Percentiles rank a stretch among this genome's conserved stretches.
These are phyloP conservation scores for Magnolia kwangsiensis DNA, from an alignment of 164 flowering plant species.

Conservation along the genomic window DNA sequence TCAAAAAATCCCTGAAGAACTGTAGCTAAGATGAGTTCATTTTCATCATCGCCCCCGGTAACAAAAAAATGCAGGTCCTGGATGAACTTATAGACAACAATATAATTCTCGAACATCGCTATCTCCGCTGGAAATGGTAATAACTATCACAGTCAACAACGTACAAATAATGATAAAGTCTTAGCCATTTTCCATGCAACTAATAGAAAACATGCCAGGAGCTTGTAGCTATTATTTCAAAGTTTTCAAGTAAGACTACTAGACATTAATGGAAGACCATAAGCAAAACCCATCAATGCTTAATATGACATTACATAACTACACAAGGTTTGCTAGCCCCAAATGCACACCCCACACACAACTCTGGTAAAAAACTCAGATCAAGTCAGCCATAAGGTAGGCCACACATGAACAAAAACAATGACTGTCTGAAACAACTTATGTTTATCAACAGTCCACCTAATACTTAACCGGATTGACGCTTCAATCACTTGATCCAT, in stretches of 20 bases:
- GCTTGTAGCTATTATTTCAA: neutral
- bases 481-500: no score
- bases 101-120: conserved; percentile 38
- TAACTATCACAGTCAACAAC: neutral
- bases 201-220: neutral
- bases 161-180: neutral
- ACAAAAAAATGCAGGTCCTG: conserved; percentile 51
- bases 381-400: no score
- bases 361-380: no score
- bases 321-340: no score
- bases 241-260: neutral
- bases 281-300: no score
- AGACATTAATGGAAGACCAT: neutral
- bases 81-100: conserved; percentile 43
- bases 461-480: no score
- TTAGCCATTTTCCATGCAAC: neutral
- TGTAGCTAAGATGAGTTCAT: conserved; percentile 43
- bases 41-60: conserved; percentile 56
- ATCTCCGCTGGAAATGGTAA: conserved; percentile 40
- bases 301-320: no score
- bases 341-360: no score
- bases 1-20: conserved; percentile 68
- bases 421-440: no score
- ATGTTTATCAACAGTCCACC: no score
- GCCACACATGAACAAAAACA: no score